These are phyloP conservation scores for Lolium rigidum DNA, from an alignment of 176 grass and related monocot species.

Conservation along the genomic window DNA sequence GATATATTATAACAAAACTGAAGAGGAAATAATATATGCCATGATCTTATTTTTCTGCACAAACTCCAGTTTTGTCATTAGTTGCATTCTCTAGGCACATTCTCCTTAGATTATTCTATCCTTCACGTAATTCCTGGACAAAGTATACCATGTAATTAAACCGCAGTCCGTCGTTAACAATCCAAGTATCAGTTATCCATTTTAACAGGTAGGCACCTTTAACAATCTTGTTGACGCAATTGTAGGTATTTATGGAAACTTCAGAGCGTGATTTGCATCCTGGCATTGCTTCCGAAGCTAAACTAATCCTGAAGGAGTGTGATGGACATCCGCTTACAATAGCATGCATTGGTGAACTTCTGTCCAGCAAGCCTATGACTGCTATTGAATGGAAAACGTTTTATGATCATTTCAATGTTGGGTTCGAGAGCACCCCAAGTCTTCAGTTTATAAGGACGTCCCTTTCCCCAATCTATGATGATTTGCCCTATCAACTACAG, in stretches of 20 bases:
- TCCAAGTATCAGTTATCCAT: background rate
- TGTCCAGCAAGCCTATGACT: slow-evolving; percentile 13
- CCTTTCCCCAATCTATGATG: slow-evolving; percentile 36
- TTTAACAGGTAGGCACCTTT: background rate
- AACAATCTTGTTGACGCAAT: background rate
- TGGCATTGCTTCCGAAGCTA: background rate
- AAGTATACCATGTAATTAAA: background rate
- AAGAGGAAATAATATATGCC: too few relatives aligned
- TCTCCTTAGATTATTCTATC: background rate
- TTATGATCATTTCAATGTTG: background rate
- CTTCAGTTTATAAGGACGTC: background rate
- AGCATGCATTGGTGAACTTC: slow-evolving; percentile 30
- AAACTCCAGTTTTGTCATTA: background rate
- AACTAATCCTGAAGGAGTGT: slow-evolving; percentile 37
- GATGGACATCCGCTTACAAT: slow-evolving; percentile 44
- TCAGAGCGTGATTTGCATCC: background rate
- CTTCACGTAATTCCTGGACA: background rate
- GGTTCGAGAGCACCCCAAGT: background rate
- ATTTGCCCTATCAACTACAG: slow-evolving; percentile 51
- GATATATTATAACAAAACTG: too few relatives aligned
- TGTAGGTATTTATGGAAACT: background rate
- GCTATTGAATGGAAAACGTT: slow-evolving; percentile 28
- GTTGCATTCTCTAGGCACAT: background rate
- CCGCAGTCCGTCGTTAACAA: background rate
- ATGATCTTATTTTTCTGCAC: background rate